Percentiles rank a stretch among this genome's conserved stretches.
Evolutionary conservation across 768 basidiomycete genomes (phyloP).

Genomic region (Lactifluus pinguis): DNA sequence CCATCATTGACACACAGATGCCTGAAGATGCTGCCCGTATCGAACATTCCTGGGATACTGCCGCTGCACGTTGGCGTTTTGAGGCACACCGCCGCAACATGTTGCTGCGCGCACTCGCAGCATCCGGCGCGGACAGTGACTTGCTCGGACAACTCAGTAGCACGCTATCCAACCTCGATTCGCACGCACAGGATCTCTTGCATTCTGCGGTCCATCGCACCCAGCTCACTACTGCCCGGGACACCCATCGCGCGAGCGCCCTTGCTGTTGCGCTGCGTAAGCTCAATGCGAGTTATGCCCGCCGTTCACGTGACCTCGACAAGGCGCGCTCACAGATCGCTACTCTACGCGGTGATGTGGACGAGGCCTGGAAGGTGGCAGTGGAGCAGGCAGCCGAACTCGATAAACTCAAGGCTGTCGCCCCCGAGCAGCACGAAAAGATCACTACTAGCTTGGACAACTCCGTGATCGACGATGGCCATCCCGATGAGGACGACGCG

Average conservation of each 20-base stretch:
- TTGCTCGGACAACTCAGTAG: slow-evolving; percentile 13
- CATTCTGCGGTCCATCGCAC: slow-evolving; percentile 51
- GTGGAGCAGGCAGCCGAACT: slow-evolving; percentile 64
- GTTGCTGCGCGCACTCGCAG: slow-evolving; percentile 15
- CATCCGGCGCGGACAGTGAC: slow-evolving; percentile 13
- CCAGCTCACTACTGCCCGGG: slow-evolving; percentile 51
- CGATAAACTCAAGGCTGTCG: slow-evolving; percentile 45
- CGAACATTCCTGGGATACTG: slow-evolving; percentile 10
- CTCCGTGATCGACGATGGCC: slow-evolving; percentile 13
- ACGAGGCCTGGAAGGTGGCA: slow-evolving; percentile 76
- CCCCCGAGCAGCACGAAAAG: slow-evolving; percentile 10
- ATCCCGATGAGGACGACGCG: slow-evolving; percentile 16
- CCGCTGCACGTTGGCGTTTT: slow-evolving; percentile 17
- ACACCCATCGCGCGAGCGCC: slow-evolving; percentile 67
- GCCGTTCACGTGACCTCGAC: slow-evolving; percentile 49
- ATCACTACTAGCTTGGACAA: slow-evolving; percentile 10
- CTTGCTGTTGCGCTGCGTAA: slow-evolving; percentile 71
- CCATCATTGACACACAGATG: neutral
- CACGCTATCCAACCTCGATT: slow-evolving; percentile 12
- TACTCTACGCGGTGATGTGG: slow-evolving; percentile 58
- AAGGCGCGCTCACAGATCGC: slow-evolving; percentile 38
- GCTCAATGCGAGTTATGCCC: slow-evolving; percentile 65
- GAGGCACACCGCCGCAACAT: slow-evolving; percentile 17
- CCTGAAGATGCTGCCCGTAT: slow-evolving; percentile 1
- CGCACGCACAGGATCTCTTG: slow-evolving; percentile 38